These are phyloP conservation scores for Cryoendolithus antarcticus DNA, from an alignment of 2,329 filamentous ascomycete genomes.

Conservation along the genomic window DNA sequence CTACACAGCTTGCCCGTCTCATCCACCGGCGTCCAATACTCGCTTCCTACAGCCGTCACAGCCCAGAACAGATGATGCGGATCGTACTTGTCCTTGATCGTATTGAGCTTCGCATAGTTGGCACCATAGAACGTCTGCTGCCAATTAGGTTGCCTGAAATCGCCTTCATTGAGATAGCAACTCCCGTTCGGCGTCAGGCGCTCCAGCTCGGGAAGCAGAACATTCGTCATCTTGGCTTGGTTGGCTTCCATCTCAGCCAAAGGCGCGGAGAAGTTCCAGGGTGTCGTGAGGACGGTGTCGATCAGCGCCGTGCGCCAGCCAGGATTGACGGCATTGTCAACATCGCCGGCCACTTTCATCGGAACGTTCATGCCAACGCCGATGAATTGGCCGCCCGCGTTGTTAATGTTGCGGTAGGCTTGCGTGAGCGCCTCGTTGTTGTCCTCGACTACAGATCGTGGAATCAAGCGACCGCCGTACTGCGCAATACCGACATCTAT, in stretches of 20 bases:
- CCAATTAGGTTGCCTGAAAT: conserved; percentile 30
- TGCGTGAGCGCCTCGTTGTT: conserved; percentile 19
- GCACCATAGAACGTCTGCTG: conserved; percentile 30
- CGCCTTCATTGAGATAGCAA: conserved; percentile 22
- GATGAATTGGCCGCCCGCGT: conserved; percentile 24
- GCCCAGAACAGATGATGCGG: conserved; percentile 30
- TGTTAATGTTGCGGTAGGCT: conserved; percentile 24
- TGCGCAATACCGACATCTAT: conserved; percentile 21
- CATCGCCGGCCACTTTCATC: conserved; percentile 19
- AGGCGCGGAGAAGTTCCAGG: conserved; percentile 28
- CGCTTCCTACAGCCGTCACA: conserved; percentile 27
- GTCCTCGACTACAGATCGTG: conserved; percentile 21
- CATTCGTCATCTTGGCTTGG: conserved; percentile 28
- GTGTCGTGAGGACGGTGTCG: conserved; percentile 25
- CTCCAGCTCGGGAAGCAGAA: conserved; percentile 27
- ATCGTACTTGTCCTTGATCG: conserved; percentile 32
- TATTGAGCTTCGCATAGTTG: conserved; percentile 26
- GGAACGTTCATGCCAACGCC: conserved; percentile 30
- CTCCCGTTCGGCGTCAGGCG: conserved; percentile 27
- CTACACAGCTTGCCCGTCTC: conserved; percentile 13
- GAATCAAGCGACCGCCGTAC: conserved; percentile 22
- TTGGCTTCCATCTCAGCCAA: conserved; percentile 25
- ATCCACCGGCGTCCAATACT: conserved; percentile 19
- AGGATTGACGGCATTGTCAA: conserved; percentile 29
- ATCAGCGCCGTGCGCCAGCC: conserved; percentile 27